Evolutionary conservation across 495 filamentous ascomycete species (phyloP).

Genomic region (Trichoderma asperelloides): DNA sequence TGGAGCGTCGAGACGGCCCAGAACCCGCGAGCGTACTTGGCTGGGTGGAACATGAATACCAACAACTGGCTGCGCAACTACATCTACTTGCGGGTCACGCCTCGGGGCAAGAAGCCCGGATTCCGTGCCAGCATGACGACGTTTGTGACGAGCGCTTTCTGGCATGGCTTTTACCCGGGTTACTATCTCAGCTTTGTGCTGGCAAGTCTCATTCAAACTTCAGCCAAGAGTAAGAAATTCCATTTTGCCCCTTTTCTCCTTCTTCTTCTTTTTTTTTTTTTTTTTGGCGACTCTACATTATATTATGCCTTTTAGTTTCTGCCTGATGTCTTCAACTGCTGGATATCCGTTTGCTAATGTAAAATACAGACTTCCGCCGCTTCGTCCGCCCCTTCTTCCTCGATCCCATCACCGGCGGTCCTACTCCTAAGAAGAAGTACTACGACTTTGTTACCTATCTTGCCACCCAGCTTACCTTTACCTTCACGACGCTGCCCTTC

Average conservation of each 20-base stretch:
- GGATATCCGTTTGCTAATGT: too few species aligned
- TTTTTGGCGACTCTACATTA: too few species aligned
- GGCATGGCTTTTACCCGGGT: conserved; percentile 96
- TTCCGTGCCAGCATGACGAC: conserved; percentile 93
- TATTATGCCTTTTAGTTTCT: too few species aligned
- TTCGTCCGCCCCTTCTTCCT: conserved; percentile 91
- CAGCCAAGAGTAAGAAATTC: conserved; percentile 71
- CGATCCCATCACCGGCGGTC: conserved; percentile 52
- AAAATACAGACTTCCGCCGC: conserved; percentile 70
- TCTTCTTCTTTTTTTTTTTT: not conserved
- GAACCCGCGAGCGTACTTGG: conserved; percentile 81
- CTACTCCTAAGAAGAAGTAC: conserved; percentile 64
- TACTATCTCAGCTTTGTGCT: conserved; percentile 90
- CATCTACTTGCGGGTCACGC: conserved; percentile 89
- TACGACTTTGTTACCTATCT: conserved; percentile 81
- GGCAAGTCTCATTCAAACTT: conserved; percentile 82
- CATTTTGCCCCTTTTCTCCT: not conserved
- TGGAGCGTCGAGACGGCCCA: conserved; percentile 78
- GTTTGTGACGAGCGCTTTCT: conserved; percentile 87
- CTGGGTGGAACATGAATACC: conserved; percentile 96
- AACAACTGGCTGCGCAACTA: conserved; percentile 96
- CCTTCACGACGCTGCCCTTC: conserved; percentile 77
- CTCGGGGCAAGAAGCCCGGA: conserved; percentile 89
- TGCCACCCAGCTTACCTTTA: conserved; percentile 72
- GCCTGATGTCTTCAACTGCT: too few species aligned